Base-by-base conservation (phyloP, 208 protist species). In the Trypanosoma rangeli region DNA sequence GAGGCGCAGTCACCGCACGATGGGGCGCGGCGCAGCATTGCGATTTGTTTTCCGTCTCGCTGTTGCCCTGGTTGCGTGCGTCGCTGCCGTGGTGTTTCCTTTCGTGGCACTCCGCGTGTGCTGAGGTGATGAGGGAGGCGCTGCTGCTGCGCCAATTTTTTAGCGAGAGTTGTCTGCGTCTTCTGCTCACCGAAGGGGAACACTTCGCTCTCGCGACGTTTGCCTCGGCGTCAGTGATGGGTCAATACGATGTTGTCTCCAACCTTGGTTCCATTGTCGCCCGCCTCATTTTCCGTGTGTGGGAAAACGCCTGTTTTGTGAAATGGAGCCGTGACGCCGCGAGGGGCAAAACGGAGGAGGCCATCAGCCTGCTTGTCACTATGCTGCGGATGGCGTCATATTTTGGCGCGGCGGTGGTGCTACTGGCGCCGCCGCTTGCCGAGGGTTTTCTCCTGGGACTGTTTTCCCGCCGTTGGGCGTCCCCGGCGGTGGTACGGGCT, bases 221-320 rank as follows among this genome's bases (percentile, higher is more conserved):
- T 33, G 84, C 82, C 13, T 84, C 69, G 20, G 72, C 81, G 1
- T 63, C 78, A n/a, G 84, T 85, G 28, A 90, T 95, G 42, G 94
- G 92, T 15, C 83, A 94, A 50, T 97, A 95, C 59, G 82, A 93
- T 22, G 62, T 95, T 20, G 85, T 97, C 31, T 83, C 76, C n/a
- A 87, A 84, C 69, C 82, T 98, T 12, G 96, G 96, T 49, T 90
- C 93, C 46, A 64, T 97, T 13, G 78, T 94, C 15, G 89, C 81
- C 18, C 85, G 96, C 22, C 77, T 97, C 44, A 64, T 98, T 24
- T 98, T 97, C 53, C 84, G 89, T 22, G 77, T 94, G n/a, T 95
- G 96, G 81, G 94, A 98, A 72, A 92, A 86, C 60, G 83, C 85
- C 26, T 95, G 90, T 66, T 87, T 89, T 57, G 78, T 81, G 44